Conservation (phyloP, 177 flowering plant species). For the Vitis hybrid region DNA sequence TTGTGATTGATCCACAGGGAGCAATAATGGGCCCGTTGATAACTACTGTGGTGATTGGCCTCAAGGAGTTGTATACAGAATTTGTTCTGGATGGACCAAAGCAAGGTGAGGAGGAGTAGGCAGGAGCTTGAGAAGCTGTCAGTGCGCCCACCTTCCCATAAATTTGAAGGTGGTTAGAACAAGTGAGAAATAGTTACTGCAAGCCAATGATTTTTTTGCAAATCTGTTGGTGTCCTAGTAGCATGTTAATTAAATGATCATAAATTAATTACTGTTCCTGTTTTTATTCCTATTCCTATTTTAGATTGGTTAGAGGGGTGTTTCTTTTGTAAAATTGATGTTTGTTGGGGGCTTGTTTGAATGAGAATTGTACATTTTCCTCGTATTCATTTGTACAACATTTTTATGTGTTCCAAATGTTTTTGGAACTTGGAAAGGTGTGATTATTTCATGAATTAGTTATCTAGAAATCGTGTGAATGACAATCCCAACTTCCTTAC, state of each 20-base stretch:
- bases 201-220: too few species aligned
- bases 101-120: slow-evolving; percentile 21
- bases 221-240: too few species aligned
- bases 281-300: background rate
- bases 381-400: background rate
- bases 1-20: slow-evolving; percentile 53
- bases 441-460: background rate
- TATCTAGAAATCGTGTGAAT: background rate
- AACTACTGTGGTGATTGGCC: slow-evolving; percentile 84
- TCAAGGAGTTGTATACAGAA: slow-evolving; percentile 83
- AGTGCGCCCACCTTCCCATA: background rate
- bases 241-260: too few species aligned
- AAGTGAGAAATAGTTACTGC: background rate
- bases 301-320: too few species aligned
- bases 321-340: background rate
- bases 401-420: background rate
- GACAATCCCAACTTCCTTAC: background rate
- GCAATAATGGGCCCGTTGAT: slow-evolving; percentile 96
- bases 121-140: background rate
- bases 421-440: background rate
- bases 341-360: background rate
- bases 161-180: background rate
- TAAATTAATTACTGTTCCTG: background rate
- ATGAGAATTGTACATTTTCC: slow-evolving; percentile 1
- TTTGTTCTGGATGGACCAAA: slow-evolving; percentile 74